phyloP scores from a whole-genome alignment of 345 rosid genomes.

The Eucalyptus decipiens region DNA sequence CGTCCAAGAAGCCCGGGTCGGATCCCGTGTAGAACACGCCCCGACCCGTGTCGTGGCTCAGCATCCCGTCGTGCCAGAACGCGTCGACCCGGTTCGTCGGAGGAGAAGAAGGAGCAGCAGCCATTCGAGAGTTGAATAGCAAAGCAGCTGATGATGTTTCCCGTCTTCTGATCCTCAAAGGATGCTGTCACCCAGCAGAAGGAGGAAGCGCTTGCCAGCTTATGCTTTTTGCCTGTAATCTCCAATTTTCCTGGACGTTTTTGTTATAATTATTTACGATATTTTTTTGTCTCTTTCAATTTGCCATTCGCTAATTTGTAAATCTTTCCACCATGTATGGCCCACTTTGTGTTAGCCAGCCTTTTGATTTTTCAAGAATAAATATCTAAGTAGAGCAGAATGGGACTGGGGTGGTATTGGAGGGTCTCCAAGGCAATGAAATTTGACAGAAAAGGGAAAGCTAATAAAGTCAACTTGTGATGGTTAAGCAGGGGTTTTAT shows the following conservation, averaged over 20 bases:
- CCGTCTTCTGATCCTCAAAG: background rate
- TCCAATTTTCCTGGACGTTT: background rate
- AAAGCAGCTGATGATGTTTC: background rate
- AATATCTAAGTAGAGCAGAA: background rate
- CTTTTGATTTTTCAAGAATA: background rate
- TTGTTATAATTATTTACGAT: background rate
- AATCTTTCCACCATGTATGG: background rate
- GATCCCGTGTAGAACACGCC: constrained; percentile 63
- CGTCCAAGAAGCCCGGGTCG: constrained; percentile 66
- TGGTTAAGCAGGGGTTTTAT: background rate
- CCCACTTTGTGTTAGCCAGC: background rate
- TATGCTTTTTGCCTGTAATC: background rate
- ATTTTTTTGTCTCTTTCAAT: background rate
- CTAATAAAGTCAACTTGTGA: background rate
- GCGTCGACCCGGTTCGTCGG: constrained; percentile 18
- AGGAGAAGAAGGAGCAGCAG: background rate
- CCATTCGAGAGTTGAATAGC: background rate
- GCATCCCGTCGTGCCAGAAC: constrained; percentile 93
- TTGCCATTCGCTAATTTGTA: background rate
- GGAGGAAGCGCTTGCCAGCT: background rate
- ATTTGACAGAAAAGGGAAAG: background rate
- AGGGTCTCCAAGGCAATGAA: background rate
- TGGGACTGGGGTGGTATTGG: background rate
- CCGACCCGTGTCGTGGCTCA: constrained; percentile 41
- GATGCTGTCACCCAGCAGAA: background rate